Percentiles rank a stretch among this genome's conserved stretches.
These are phyloP conservation scores for Podospora anserina DNA, from an alignment of 495 filamentous ascomycete genomes.

Conservation along the genomic window DNA sequence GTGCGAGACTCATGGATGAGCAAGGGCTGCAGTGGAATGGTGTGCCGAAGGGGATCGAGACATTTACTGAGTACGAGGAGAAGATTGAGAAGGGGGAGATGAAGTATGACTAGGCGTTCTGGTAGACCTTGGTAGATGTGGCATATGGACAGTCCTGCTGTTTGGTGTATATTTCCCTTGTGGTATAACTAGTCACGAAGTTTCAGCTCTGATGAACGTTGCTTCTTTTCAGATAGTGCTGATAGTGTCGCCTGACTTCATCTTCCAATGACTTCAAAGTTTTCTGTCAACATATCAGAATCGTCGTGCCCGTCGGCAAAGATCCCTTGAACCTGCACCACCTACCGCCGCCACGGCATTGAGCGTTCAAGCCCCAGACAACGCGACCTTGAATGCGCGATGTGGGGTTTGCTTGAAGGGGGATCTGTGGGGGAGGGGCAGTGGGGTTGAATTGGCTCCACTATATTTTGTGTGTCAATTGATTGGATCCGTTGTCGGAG, in stretches of 20 bases:
- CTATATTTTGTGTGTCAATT: background rate
- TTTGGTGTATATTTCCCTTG: no score
- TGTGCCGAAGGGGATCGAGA: constrained; percentile 25
- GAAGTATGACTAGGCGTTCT: background rate
- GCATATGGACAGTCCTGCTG: no score
- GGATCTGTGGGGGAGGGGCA: constrained; percentile 1
- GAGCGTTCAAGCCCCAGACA: background rate
- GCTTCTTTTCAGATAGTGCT: no score
- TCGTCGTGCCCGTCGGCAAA: no score
- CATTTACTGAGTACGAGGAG: constrained; percentile 23
- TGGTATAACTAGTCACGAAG: no score
- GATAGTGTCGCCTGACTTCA: no score
- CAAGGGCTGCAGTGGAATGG: constrained; percentile 28
- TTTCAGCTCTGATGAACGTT: no score
- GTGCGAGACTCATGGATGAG: constrained; percentile 27
- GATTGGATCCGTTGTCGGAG: constrained; percentile 1
- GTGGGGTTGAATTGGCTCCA: background rate
- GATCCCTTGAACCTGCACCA: no score
- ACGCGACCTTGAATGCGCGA: background rate
- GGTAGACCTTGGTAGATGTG: no score
- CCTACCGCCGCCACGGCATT: no score
- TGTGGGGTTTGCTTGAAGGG: background rate
- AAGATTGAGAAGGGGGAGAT: constrained; percentile 19
- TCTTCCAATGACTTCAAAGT: no score
- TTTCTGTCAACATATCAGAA: no score